Evolutionary conservation across 2,329 filamentous ascomycete genomes (phyloP).

Genomic region (Aspergillus alliaceus): DNA sequence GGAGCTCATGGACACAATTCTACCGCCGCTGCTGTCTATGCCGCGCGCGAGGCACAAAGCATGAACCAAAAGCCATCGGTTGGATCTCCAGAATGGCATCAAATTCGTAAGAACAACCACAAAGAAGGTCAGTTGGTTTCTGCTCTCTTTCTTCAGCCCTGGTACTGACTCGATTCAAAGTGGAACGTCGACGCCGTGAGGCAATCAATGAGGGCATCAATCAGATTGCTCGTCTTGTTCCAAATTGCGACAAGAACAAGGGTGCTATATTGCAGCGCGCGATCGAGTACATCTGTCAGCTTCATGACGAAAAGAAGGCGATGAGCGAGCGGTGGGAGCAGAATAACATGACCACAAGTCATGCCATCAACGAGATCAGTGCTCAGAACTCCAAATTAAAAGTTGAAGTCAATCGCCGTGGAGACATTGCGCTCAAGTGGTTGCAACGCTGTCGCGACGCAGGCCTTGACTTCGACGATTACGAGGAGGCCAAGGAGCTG

Average conservation of each 20-base stretch:
- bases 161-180: slow-evolving; percentile 49
- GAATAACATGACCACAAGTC: slow-evolving; percentile 45
- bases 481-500: slow-evolving; percentile 44
- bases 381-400: slow-evolving; percentile 94
- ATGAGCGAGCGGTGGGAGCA: slow-evolving; percentile 44
- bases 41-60: slow-evolving; percentile 53
- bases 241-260: slow-evolving; percentile 98
- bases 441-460: slow-evolving; percentile 48
- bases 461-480: slow-evolving; percentile 51
- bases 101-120: slow-evolving; percentile 94
- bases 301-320: slow-evolving; percentile 53
- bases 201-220: slow-evolving; percentile 99
- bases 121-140: slow-evolving; percentile 76
- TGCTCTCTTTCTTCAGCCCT: slow-evolving; percentile 10
- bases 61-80: slow-evolving; percentile 75
- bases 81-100: slow-evolving; percentile 98
- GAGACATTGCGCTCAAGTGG: slow-evolving; percentile 63
- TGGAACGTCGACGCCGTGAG: slow-evolving; percentile 92
- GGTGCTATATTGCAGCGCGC: slow-evolving; percentile 92
- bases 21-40: slow-evolving; percentile 60
- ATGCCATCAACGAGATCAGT: slow-evolving; percentile 76
- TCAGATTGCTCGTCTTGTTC: slow-evolving; percentile 95
- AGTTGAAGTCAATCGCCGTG: slow-evolving; percentile 80
- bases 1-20: slow-evolving; percentile 47
- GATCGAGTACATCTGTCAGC: slow-evolving; percentile 88